Conservation (phyloP, 139 green algal genomes). For the Closterium sp. region DNA sequence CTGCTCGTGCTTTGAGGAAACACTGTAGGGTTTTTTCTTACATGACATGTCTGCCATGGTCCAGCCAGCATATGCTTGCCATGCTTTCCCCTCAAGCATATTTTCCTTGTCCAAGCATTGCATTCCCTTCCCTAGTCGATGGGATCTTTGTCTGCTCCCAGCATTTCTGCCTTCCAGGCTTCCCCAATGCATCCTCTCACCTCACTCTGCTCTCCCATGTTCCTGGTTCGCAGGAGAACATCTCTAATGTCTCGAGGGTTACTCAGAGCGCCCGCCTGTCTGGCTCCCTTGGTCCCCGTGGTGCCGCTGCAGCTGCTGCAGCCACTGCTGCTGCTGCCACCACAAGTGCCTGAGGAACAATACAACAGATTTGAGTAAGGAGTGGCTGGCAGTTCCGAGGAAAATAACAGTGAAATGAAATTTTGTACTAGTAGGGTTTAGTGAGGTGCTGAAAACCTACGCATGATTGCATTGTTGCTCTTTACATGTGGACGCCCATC, state of each 20-base stretch:
- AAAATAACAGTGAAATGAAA: background rate
- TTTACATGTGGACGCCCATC: too few species aligned
- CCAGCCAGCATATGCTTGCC: too few species aligned
- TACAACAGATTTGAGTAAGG: background rate
- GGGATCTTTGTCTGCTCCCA: too few species aligned
- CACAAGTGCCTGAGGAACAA: background rate
- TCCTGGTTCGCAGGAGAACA: constrained; percentile 2
- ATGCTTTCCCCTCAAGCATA: too few species aligned
- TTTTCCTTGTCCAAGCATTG: too few species aligned
- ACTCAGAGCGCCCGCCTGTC: background rate
- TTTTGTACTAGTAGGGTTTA: background rate
- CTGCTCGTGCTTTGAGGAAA: too few species aligned
- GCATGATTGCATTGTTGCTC: too few species aligned
- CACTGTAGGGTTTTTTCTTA: too few species aligned
- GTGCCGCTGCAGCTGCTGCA: background rate
- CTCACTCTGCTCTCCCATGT: background rate
- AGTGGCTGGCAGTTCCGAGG: too few species aligned
- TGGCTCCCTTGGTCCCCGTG: background rate
- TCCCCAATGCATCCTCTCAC: background rate
- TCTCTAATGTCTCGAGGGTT: background rate
- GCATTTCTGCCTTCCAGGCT: too few species aligned
- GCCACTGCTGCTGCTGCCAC: background rate
- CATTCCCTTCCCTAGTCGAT: background rate
- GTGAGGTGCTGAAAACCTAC: background rate
- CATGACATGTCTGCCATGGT: too few species aligned